Evolutionary conservation across 352 stramenopile species (phyloP).

Genomic region (Phytophthora pistaciae): DNA sequence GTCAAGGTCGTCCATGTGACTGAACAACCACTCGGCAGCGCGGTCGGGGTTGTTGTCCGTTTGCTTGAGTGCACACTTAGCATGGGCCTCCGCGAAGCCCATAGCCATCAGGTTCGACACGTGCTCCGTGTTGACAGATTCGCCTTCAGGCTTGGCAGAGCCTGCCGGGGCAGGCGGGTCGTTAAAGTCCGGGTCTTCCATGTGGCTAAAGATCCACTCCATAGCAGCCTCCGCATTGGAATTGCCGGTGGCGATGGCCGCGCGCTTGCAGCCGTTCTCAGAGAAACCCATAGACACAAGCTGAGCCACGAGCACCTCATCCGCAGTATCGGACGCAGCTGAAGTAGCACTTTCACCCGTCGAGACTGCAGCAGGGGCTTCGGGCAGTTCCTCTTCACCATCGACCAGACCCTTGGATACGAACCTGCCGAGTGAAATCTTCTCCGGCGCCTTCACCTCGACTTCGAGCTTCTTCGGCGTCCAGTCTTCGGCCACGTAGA

Average conservation of each 20-base stretch:
- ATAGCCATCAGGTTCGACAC: slow-evolving; percentile 81
- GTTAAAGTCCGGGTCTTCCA: slow-evolving; percentile 98
- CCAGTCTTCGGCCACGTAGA: slow-evolving; percentile 97
- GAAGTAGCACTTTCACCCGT: slow-evolving; percentile 15
- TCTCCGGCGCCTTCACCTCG: slow-evolving; percentile 95
- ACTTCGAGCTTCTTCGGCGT: slow-evolving; percentile 98
- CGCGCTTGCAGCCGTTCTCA: slow-evolving; percentile 97
- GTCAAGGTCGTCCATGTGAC: slow-evolving; percentile 97
- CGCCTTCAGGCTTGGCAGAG: slow-evolving; percentile 20
- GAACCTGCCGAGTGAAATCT: slow-evolving; percentile 85
- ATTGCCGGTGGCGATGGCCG: slow-evolving; percentile 93
- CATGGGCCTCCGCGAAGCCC: slow-evolving; percentile 92
- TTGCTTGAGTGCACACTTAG: slow-evolving; percentile 93
- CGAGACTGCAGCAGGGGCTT: slow-evolving; percentile 35
- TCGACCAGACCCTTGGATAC: slow-evolving; percentile 85
- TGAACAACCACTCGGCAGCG: slow-evolving; percentile 98
- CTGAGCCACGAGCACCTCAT: slow-evolving; percentile 94
- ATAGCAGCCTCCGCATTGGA: slow-evolving; percentile 94
- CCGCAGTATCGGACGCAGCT: slow-evolving; percentile 58
- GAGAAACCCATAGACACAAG: slow-evolving; percentile 99
- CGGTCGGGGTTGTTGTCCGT: slow-evolving; percentile 93
- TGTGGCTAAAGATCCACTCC: slow-evolving; percentile 99
- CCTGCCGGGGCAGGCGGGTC: slow-evolving; percentile 72
- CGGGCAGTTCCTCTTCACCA: slow-evolving; percentile 91
- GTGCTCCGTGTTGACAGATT: slow-evolving; percentile 84